Percentiles rank a stretch among this genome's conserved stretches.
Evolutionary conservation across 164 flowering plant species (phyloP).

Genomic region (Chimonanthus praecox): DNA sequence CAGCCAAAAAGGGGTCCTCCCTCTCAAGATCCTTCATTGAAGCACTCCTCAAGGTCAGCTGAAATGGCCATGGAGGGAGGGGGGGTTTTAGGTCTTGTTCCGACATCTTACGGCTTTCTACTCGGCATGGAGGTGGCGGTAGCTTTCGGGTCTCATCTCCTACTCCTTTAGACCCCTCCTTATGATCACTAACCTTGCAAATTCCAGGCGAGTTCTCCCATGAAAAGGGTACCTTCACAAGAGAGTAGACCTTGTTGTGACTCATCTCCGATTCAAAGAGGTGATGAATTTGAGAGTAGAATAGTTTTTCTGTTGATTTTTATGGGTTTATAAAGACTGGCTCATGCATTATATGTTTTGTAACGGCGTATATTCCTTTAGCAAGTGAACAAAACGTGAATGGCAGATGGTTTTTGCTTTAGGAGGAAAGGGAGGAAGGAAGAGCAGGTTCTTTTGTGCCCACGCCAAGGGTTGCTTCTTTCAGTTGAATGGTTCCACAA

Average conservation of each 20-base stretch:
- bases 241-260: constrained; percentile 24
- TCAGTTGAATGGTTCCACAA: background rate
- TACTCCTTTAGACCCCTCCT: background rate
- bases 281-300: background rate
- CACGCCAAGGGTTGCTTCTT: constrained; percentile 11
- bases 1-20: constrained; percentile 45
- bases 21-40: constrained; percentile 19
- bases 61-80: constrained; percentile 30
- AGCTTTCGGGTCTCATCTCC: constrained; percentile 9
- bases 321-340: constrained; percentile 4
- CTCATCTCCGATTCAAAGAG: constrained; percentile 12
- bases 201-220: constrained; percentile 47
- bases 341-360: constrained; percentile 20
- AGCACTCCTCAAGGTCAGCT: constrained; percentile 16
- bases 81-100: constrained; percentile 23
- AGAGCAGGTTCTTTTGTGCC: constrained; percentile 2
- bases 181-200: constrained; percentile 14
- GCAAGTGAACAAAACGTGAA: constrained; percentile 27
- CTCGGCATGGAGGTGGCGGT: constrained; percentile 18
- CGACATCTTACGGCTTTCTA: constrained; percentile 5
- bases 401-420: constrained; percentile 14
- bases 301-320: background rate
- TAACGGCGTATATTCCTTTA: constrained; percentile 20
- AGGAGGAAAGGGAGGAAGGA: constrained; percentile 2
- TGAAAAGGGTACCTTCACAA: constrained; percentile 33